A percentile compares a stretch with the other conserved stretches of the same genome.
Conservation (phyloP, 345 rosid species). For the Eucalyptus polyanthemos region DNA sequence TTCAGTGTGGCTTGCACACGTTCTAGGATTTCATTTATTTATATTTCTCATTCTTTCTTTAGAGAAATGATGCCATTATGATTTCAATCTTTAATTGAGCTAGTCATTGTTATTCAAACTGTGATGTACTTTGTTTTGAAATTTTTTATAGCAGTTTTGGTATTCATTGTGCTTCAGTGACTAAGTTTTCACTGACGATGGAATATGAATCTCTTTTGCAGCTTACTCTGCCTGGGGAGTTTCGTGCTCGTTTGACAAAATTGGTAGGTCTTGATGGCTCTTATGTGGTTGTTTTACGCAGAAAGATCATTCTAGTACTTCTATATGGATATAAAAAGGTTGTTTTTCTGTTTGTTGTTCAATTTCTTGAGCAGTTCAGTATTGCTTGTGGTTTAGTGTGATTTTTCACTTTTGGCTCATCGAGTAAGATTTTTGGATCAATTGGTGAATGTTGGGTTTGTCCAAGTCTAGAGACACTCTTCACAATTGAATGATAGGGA, state of each 20-base stretch:
- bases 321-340: background rate
- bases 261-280: slow-evolving; percentile 43
- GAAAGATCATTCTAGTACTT: background rate
- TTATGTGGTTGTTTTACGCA: background rate
- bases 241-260: slow-evolving; percentile 67
- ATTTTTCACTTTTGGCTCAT: background rate
- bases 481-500: background rate
- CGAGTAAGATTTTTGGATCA: background rate
- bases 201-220: slow-evolving; percentile 5
- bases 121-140: background rate
- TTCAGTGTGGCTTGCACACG: background rate
- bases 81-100: background rate
- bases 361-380: background rate
- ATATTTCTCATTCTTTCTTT: background rate
- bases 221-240: slow-evolving; percentile 85
- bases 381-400: background rate
- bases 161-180: background rate
- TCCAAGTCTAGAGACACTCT: background rate
- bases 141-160: background rate
- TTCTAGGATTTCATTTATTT: background rate
- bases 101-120: background rate
- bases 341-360: background rate
- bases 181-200: background rate
- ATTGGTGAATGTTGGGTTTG: background rate
- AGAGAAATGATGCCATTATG: background rate